Evolutionary conservation across 345 rosid genomes (phyloP).

Genomic region (Raphanus raphanistrum): DNA sequence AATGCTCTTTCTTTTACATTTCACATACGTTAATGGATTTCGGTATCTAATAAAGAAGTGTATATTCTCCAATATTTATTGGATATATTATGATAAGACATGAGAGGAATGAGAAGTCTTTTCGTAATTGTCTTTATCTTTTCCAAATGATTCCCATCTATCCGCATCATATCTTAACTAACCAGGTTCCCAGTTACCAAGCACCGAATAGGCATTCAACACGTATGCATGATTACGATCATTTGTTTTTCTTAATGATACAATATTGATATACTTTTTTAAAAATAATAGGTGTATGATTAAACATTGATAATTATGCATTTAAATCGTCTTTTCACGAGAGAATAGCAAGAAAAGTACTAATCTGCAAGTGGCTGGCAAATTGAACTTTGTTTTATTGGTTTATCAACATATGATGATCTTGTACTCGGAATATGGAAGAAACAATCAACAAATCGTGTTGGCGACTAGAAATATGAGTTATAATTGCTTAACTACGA

Average conservation of each 20-base stretch:
- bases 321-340: constrained; percentile 18
- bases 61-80: background rate
- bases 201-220: constrained; percentile 22
- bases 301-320: constrained; percentile 22
- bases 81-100: background rate
- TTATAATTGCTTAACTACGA: background rate
- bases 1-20: background rate
- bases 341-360: background rate
- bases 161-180: constrained; percentile 24
- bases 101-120: background rate
- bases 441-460: constrained; percentile 2
- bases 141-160: constrained; percentile 11
- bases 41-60: background rate
- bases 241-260: background rate
- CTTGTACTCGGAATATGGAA: background rate
- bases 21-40: background rate
- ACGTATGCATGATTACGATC: background rate
- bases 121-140: constrained; percentile 26
- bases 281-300: background rate
- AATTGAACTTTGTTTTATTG: background rate
- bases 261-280: background rate
- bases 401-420: constrained; percentile 21
- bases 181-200: constrained; percentile 25
- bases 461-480: background rate
- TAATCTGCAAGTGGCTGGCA: constrained; percentile 21